Evolutionary conservation across 495 filamentous ascomycete genomes (phyloP), one percentile per base, ranked within the genome.

Genomic region (Clavariopsis aquatica): DNA sequence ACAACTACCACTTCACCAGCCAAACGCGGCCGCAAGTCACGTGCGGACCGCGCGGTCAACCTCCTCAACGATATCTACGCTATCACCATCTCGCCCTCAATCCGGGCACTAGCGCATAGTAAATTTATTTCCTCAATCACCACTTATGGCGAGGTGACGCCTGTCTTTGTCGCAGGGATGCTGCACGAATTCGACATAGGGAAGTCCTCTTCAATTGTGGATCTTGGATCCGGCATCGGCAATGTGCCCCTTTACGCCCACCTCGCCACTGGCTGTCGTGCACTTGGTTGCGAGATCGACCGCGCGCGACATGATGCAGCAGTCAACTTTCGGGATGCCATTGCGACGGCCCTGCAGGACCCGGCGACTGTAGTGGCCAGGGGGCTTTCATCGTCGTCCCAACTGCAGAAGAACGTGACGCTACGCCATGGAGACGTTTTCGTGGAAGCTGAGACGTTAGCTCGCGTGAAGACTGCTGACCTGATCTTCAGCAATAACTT

Each of bases 181-280:
- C 22, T 56, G 13, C 15, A 6, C 8, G 52, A 56, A 3, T 56
- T 56, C 52, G 38, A 36, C 27, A 24, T 96, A 62, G 91, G 83
- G 34, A 89, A 87, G 0, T 83, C 85, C 31, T 89, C 93, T 60
- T 85, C 92, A 0, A 96, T 98, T 71, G 85, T 98, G 56, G 93
- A 98, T 72, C 81, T 98, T 31, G 93, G 93, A 23, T 95, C 91
- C 26, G 93, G 93, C 26, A 93, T 96, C 27, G 93, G 91, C 6
- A 98, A 96, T 74, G 93, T 96, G 5, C 89, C 92, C 23, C 78
- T 98, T 45, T 93, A 98, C 73, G 93, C 93, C 5, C 92, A 93
- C 12, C 82, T 98, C 10, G 89, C 96, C 72, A 84, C 92, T 52
- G 93, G 93, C 4, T 13, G 94, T 89, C 72, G 90, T 95, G 74